Evolutionary conservation across 345 rosid genomes (phyloP).

Genomic region (Schrenkiella parvula): DNA sequence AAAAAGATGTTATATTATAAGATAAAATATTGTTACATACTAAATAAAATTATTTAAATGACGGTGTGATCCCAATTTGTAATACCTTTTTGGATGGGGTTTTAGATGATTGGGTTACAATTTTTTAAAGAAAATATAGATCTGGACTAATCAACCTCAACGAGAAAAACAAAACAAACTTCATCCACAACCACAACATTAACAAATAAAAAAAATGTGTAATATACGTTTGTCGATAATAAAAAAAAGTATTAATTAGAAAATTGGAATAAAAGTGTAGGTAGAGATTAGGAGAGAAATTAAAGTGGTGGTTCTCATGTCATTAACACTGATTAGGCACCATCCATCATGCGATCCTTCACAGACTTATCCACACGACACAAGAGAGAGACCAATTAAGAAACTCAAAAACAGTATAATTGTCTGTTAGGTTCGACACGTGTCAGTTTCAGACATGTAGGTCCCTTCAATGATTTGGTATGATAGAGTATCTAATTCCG

Average conservation of each 20-base stretch:
- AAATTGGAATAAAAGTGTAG: not conserved
- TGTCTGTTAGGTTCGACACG: conserved; percentile 28
- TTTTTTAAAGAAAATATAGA: not conserved
- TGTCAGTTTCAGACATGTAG: conserved; percentile 29
- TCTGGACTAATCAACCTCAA: conserved; percentile 11
- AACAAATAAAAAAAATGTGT: not conserved
- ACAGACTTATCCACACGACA: conserved; percentile 22
- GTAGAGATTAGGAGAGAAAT: not conserved
- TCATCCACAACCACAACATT: conserved; percentile 19
- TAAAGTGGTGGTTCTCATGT: conserved; percentile 31
- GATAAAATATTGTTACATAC: not conserved
- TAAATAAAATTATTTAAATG: not conserved
- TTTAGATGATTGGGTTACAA: conserved; percentile 26
- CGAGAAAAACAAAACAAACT: not conserved
- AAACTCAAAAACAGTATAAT: conserved; percentile 14
- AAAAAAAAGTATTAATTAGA: not conserved
- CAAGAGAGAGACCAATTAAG: conserved; percentile 11
- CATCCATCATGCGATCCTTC: conserved; percentile 22
- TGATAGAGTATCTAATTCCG: conserved; percentile 23
- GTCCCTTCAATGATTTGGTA: conserved; percentile 33
- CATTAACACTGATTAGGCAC: conserved; percentile 24
- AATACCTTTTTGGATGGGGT: conserved; percentile 14
- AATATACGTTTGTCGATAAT: not conserved
- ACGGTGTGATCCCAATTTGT: not conserved
- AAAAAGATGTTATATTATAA: conserved; percentile 10